Conservation (phyloP, 2,329 filamentous ascomycete species). For the Xylaria sp. region DNA sequence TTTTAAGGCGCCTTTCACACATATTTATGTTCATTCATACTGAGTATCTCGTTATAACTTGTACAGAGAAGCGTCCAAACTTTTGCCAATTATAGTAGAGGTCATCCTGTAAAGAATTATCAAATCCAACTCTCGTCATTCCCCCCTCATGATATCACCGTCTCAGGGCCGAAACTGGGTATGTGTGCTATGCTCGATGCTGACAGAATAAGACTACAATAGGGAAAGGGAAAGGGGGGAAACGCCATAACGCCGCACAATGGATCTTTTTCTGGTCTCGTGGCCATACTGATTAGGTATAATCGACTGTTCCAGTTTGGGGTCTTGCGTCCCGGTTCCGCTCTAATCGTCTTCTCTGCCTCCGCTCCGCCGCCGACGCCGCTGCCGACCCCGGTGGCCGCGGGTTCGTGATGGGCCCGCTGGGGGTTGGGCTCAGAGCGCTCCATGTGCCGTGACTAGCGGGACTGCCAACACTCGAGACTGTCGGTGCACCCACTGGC, state of each 20-base stretch:
- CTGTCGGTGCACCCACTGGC: conserved; percentile 55
- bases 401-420: conserved; percentile 52
- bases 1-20: too few species aligned
- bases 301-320: conserved; percentile 48
- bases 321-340: conserved; percentile 53
- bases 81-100: conserved; percentile 23
- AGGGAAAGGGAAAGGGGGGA: not conserved
- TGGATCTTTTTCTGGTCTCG: conserved; percentile 25
- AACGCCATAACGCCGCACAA: conserved; percentile 38
- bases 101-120: conserved; percentile 24
- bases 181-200: conserved; percentile 32
- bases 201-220: conserved; percentile 11
- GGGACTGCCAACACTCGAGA: conserved; percentile 60
- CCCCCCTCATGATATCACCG: conserved; percentile 21
- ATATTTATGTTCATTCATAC: conserved; percentile 31
- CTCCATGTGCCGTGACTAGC: conserved; percentile 65
- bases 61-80: conserved; percentile 31
- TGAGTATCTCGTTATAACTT: conserved; percentile 30
- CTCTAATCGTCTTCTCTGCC: conserved; percentile 67
- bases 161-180: conserved; percentile 26
- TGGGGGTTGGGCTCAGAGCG: conserved; percentile 61
- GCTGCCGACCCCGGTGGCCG: conserved; percentile 53
- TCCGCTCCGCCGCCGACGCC: conserved; percentile 60
- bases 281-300: conserved; percentile 21
- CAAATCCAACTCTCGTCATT: conserved; percentile 21